Evolutionary conservation across 1,284 basidiomycete genomes (phyloP).

Genomic region (Melampsora americana): DNA sequence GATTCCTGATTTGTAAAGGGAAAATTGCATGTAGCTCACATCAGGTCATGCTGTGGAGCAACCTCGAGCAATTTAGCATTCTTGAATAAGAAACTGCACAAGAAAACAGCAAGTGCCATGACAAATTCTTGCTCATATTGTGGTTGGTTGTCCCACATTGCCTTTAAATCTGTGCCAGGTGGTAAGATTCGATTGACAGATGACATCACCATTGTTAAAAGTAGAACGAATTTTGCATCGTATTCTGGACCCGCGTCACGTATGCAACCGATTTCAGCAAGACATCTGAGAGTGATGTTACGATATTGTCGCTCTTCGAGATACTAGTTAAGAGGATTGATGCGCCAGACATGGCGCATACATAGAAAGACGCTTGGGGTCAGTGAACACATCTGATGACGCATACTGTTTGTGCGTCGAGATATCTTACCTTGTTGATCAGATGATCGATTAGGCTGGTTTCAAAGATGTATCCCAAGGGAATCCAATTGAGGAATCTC

Average conservation of each 20-base stretch:
- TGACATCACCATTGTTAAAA: conserved; percentile 98
- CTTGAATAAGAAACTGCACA: conserved; percentile 86
- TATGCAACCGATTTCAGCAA: conserved; percentile 86
- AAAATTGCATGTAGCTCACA: conserved; percentile 57
- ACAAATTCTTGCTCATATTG: conserved; percentile 96
- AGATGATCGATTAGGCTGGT: conserved; percentile 95
- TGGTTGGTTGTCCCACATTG: conserved; percentile 83
- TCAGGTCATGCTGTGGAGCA: conserved; percentile 82
- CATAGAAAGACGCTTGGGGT: neutral
- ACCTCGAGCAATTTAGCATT: conserved; percentile 82
- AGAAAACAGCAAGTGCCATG: conserved; percentile 92
- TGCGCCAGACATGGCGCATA: neutral
- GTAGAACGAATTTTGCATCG: conserved; percentile 93
- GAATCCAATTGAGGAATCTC: conserved; percentile 98
- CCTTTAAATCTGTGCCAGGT: conserved; percentile 82
- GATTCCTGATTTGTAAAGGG: neutral
- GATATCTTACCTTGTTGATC: conserved; percentile 55
- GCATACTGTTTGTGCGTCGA: neutral
- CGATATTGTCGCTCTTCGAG: conserved; percentile 95
- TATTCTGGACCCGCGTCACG: conserved; percentile 97
- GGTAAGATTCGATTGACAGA: conserved; percentile 94
- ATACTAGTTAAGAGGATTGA: conserved; percentile 62
- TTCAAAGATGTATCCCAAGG: conserved; percentile 97
- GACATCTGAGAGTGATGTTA: conserved; percentile 93
- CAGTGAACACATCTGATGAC: no score